Percentiles rank a stretch among this genome's conserved stretches.
Evolutionary conservation across 2,329 filamentous ascomycete genomes (phyloP).

Genomic region (Fragosphaeria purpurea): DNA sequence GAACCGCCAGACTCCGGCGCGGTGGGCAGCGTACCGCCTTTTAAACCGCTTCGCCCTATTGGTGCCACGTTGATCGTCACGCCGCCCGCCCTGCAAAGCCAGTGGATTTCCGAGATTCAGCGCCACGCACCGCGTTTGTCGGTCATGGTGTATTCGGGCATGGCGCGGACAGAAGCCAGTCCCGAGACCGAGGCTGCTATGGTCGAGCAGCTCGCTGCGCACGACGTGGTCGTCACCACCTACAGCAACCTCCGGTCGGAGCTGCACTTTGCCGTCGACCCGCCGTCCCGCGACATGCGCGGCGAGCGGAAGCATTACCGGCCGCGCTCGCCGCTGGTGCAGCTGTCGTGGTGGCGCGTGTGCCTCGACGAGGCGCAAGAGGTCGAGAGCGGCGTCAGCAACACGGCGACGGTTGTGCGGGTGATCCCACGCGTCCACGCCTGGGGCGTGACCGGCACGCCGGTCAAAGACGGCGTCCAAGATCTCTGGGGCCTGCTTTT

Average conservation of each 20-base stretch:
- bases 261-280: slow-evolving; percentile 62
- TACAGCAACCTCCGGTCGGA: slow-evolving; percentile 68
- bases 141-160: slow-evolving; percentile 47
- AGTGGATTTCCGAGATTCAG: slow-evolving; percentile 52
- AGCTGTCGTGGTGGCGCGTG: slow-evolving; percentile 81
- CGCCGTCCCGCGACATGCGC: slow-evolving; percentile 58
- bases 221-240: slow-evolving; percentile 54
- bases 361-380: slow-evolving; percentile 77
- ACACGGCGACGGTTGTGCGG: slow-evolving; percentile 70
- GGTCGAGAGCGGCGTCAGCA: slow-evolving; percentile 80
- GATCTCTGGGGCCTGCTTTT: slow-evolving; percentile 73
- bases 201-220: slow-evolving; percentile 33
- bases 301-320: slow-evolving; percentile 56
- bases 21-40: slow-evolving; percentile 40
- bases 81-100: slow-evolving; percentile 44
- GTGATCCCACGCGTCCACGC: slow-evolving; percentile 75
- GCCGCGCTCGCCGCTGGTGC: slow-evolving; percentile 64
- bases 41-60: slow-evolving; percentile 40
- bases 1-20: slow-evolving; percentile 37
- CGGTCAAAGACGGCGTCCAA: slow-evolving; percentile 55
- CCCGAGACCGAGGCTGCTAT: slow-evolving; percentile 28
- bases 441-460: slow-evolving; percentile 90
- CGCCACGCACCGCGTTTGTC: slow-evolving; percentile 48
- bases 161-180: slow-evolving; percentile 25
- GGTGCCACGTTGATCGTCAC: slow-evolving; percentile 53